phyloP scores from a whole-genome alignment of 257 asterid species.

The Fraxinus anomala region DNA sequence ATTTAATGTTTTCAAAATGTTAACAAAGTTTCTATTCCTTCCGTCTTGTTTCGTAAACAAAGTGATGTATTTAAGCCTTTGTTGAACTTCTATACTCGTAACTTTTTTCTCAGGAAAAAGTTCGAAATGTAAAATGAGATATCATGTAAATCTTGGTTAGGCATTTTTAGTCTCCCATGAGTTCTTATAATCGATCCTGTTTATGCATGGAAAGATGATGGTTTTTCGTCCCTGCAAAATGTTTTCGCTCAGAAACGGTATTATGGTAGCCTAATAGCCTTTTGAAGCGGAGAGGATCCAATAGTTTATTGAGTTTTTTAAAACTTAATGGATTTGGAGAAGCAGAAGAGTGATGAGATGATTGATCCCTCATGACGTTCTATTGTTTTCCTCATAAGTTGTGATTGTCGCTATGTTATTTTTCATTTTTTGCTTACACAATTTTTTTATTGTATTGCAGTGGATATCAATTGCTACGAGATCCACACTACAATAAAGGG shows the following conservation, averaged over 20 bases:
- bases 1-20: neutral
- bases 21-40: neutral
- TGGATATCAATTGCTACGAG: conserved; percentile 96
- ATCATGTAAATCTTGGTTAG: neutral
- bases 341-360: neutral
- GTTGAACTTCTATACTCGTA: neutral
- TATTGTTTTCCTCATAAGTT: neutral
- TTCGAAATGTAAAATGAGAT: neutral
- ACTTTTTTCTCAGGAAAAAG: neutral
- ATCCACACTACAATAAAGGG: conserved; percentile 97
- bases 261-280: neutral
- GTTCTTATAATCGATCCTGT: conserved; percentile 1
- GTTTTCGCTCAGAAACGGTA: neutral
- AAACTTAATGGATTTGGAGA: neutral
- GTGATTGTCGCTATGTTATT: neutral
- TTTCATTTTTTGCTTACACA: neutral
- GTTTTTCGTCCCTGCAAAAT: neutral
- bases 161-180: neutral
- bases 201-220: neutral
- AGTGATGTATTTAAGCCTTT: neutral
- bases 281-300: neutral
- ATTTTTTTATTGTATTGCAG: conserved; percentile 44
- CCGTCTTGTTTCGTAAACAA: neutral
- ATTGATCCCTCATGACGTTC: neutral
- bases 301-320: neutral